phyloP scores from a whole-genome alignment of 2,329 filamentous ascomycete species.

The Septoria linicola region DNA sequence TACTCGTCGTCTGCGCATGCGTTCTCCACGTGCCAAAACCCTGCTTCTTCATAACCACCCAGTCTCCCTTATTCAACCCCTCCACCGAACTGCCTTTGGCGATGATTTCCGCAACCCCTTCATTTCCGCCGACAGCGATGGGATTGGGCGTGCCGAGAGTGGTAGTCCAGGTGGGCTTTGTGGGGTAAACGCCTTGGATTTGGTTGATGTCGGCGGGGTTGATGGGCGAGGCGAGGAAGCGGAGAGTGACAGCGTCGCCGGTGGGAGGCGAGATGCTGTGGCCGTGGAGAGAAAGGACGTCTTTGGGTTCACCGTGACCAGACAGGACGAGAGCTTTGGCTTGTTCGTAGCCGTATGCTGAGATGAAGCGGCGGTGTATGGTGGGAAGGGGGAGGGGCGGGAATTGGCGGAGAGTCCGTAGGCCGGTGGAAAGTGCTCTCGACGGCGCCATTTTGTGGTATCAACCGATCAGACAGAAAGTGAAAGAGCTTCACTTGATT shows the following conservation, averaged over 20 bases:
- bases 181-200: constrained; percentile 93
- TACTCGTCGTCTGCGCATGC: constrained; percentile 67
- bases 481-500: neutral
- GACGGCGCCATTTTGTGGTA: constrained; percentile 26
- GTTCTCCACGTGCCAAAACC: constrained; percentile 94
- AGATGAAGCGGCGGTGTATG: constrained; percentile 46
- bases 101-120: constrained; percentile 89
- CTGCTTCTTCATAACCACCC: constrained; percentile 83
- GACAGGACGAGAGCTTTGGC: constrained; percentile 78
- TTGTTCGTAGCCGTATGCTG: constrained; percentile 76
- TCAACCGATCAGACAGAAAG: neutral
- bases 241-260: constrained; percentile 70
- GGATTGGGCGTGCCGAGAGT: constrained; percentile 74
- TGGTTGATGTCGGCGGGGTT: constrained; percentile 99
- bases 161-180: constrained; percentile 73
- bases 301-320: constrained; percentile 70
- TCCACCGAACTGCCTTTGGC: constrained; percentile 62
- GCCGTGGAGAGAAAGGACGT: constrained; percentile 68
- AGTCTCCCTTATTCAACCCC: constrained; percentile 73
- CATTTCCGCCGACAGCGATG: constrained; percentile 80
- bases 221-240: constrained; percentile 85
- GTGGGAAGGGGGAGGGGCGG: neutral
- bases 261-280: constrained; percentile 76
- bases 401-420: constrained; percentile 3
- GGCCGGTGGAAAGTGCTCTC: too few relatives aligned